phyloP scores from a whole-genome alignment of 2,329 filamentous ascomycete genomes.

The Diplodia scrobiculata region DNA sequence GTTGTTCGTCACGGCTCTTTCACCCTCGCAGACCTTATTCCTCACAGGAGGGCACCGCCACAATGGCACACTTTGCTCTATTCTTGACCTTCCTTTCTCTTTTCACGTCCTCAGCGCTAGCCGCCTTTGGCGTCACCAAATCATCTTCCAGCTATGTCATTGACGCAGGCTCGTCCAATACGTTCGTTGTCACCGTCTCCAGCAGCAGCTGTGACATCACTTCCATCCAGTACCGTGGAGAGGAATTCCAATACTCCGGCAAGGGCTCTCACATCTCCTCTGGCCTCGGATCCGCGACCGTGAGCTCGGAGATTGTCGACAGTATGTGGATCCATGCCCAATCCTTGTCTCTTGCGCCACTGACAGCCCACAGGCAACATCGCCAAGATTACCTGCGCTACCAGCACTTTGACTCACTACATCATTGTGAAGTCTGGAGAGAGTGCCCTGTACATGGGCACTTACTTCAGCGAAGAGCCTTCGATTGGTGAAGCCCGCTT shows the following conservation, averaged over 20 bases:
- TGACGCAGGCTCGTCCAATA: slow-evolving; percentile 41
- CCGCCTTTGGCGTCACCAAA: slow-evolving; percentile 44
- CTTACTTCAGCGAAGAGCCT: slow-evolving; percentile 58
- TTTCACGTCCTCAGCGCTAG: slow-evolving; percentile 33
- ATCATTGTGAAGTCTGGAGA: slow-evolving; percentile 63
- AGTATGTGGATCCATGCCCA: slow-evolving; percentile 33
- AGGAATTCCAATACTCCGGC: slow-evolving; percentile 59
- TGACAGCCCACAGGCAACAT: slow-evolving; percentile 44
- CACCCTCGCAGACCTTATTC: background rate
- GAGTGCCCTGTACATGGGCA: slow-evolving; percentile 57
- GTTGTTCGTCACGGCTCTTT: background rate
- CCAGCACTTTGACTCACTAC: slow-evolving; percentile 64
- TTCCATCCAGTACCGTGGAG: slow-evolving; percentile 62
- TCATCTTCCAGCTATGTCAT: slow-evolving; percentile 38
- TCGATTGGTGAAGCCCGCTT: slow-evolving; percentile 60
- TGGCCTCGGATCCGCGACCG: slow-evolving; percentile 61
- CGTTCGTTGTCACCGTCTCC: slow-evolving; percentile 41
- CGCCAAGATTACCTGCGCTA: slow-evolving; percentile 64
- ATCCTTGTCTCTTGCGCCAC: background rate
- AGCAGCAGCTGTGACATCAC: slow-evolving; percentile 63
- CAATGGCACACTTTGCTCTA: slow-evolving; percentile 40
- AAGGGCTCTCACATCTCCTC: slow-evolving; percentile 60
- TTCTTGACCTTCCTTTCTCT: slow-evolving; percentile 27
- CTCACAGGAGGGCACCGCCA: slow-evolving; percentile 12
- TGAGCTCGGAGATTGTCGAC: slow-evolving; percentile 48